Conservation (phyloP, 2,329 filamentous ascomycete genomes). For the Ophiocordyceps robertsii region DNA sequence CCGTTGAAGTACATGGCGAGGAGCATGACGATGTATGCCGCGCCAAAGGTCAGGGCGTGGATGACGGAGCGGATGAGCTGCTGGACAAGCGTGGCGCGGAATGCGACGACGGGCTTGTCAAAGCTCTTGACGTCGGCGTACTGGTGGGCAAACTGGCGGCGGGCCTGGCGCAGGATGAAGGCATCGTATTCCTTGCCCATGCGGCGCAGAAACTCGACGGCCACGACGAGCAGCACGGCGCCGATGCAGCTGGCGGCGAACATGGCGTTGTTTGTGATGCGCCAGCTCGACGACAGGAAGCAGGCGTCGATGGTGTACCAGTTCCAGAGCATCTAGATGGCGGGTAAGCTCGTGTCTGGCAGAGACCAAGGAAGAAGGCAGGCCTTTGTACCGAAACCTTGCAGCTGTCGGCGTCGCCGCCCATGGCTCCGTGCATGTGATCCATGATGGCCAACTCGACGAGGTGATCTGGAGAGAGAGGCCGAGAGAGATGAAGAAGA, state of each 20-base stretch:
- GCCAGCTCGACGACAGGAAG: constrained; percentile 60
- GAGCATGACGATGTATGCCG: constrained; percentile 70
- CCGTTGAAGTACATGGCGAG: constrained; percentile 48
- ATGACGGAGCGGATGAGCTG: constrained; percentile 52
- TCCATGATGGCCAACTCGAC: background rate
- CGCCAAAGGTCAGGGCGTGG: constrained; percentile 56
- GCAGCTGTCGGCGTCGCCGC: background rate
- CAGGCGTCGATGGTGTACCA: constrained; percentile 60
- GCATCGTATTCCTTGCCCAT: constrained; percentile 58
- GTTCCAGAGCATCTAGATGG: constrained; percentile 60
- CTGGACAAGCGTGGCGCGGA: constrained; percentile 47
- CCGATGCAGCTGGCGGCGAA: constrained; percentile 73
- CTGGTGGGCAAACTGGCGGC: constrained; percentile 13
- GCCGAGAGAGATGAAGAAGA: too few species aligned
- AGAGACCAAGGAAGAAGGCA: background rate
- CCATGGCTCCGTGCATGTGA: background rate
- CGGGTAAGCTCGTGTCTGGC: constrained; percentile 1
- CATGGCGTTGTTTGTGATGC: constrained; percentile 54
- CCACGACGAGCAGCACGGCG: constrained; percentile 55
- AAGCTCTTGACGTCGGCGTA: constrained; percentile 9
- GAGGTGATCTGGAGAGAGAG: background rate
- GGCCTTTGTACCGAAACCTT: background rate
- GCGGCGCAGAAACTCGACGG: constrained; percentile 61
- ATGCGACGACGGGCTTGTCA: constrained; percentile 13
- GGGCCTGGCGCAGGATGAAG: constrained; percentile 41